Base-by-base conservation (phyloP, 2,329 filamentous ascomycete species). In the Golovinomyces cichoracearum region DNA sequence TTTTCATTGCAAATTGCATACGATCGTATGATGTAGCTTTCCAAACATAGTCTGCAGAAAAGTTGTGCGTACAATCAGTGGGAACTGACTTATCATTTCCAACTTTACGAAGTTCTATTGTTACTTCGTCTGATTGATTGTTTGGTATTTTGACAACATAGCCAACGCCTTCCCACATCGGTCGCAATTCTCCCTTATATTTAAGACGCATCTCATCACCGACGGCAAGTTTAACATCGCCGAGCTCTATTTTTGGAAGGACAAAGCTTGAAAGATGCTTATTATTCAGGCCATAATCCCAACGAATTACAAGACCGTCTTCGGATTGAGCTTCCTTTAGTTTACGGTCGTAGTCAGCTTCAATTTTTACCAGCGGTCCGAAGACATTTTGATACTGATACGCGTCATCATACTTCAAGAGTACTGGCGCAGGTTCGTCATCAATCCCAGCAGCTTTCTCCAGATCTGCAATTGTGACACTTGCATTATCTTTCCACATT, bases 81-180 rank as follows among this genome's bases (percentile, higher is more conserved):
- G 90, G 90, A 1, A 95, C 83, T 25, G 81, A 83, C 64, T 95
- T 95, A 66, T 95, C 86, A 61, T 93, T 93, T 52, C 84, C 86
- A 53, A 90, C 88, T 58, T 90, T 84, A 56, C 90, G 82, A 60
- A 98, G 67, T 63, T 98, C 90, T 54, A 98, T 80, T 9, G 82
- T 92, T 48, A 98, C 90, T 62, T 98, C 88, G 59, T 98, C 90
- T 13, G 86, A 94, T 66, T 93, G 85, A 64, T 95, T 95, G 70
- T 98, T 95, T 21, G 90, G 92, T 51, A 98, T 95, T 67, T 98
- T 98, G 67, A 95, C 86, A 52, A 98, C 90, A 63, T 98, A 98
- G 54, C 90, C 90, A 29, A 98, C 90, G 33, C 90, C 90, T 62
- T 98, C 90, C 90, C 90, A 98, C 51, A 83, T 76, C 13, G 82